These are phyloP conservation scores for Acmispon strigosus DNA, from an alignment of 306 rosid species.

Conservation along the genomic window DNA sequence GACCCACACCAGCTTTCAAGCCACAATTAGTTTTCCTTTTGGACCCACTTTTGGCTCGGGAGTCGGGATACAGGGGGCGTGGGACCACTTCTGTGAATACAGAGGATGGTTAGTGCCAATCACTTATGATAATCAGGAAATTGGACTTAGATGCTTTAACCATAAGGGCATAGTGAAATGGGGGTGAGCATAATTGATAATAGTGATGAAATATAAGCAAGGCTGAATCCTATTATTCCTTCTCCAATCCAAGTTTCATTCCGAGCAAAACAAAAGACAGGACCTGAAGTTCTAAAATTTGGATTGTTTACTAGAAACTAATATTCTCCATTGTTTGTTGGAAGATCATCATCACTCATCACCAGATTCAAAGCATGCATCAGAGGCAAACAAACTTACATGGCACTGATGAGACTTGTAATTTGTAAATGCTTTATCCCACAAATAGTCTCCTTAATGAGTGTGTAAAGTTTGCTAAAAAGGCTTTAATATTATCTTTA, in stretches of 20 bases:
- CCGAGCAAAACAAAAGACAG: conserved; percentile 5
- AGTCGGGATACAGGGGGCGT: conserved; percentile 32
- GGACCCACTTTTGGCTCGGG: conserved; percentile 35
- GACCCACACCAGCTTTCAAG: conserved; percentile 52
- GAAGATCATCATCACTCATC: neutral
- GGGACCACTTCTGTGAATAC: conserved; percentile 28
- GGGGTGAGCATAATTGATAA: neutral
- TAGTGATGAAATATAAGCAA: neutral
- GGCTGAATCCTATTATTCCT: neutral
- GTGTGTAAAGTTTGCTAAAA: too few relatives aligned
- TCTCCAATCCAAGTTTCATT: neutral
- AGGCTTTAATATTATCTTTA: too few relatives aligned
- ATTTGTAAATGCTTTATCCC: neutral
- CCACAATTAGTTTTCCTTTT: conserved; percentile 45
- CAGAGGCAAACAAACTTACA: neutral
- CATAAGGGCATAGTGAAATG: neutral
- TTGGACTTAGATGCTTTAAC: conserved; percentile 18
- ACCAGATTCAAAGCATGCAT: conserved; percentile 8
- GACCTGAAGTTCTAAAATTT: neutral
- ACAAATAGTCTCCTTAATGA: neutral
- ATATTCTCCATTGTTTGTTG: neutral
- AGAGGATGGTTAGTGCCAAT: neutral
- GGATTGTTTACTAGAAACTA: neutral
- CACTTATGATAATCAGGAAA: neutral
- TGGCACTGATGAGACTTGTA: neutral